These are phyloP conservation scores for Allium sativum DNA, from an alignment of 106 monocot genomes.

Conservation along the genomic window DNA sequence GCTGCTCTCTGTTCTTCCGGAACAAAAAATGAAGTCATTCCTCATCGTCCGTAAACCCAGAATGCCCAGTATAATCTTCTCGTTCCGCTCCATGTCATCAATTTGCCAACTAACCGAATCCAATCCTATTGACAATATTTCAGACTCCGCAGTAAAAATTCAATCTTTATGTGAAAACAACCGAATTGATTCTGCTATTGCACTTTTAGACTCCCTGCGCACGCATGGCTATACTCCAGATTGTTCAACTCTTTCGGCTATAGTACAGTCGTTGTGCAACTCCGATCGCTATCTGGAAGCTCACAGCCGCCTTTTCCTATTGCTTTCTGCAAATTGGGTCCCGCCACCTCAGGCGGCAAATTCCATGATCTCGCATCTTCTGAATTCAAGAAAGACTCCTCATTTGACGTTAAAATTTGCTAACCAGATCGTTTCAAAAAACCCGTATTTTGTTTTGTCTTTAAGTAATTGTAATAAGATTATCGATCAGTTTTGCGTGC, in stretches of 20 bases:
- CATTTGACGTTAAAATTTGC: conserved; percentile 39
- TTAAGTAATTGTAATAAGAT: conserved; percentile 61
- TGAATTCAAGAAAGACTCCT: conserved; percentile 38
- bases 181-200: conserved; percentile 41
- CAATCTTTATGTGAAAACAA: conserved; percentile 11
- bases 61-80: background rate
- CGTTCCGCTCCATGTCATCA: background rate
- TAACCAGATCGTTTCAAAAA: conserved; percentile 16
- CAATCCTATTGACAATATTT: background rate
- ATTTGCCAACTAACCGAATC: background rate
- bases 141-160: background rate
- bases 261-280: conserved; percentile 58
- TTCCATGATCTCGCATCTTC: conserved; percentile 49
- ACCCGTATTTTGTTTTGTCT: conserved; percentile 42
- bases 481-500: conserved; percentile 37
- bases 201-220: conserved; percentile 52
- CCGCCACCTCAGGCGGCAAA: conserved; percentile 51
- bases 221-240: conserved; percentile 40
- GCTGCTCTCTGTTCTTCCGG: no score
- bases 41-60: background rate
- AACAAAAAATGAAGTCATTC: background rate
- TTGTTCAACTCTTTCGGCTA: conserved; percentile 30
- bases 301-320: conserved; percentile 58
- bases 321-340: conserved; percentile 19
- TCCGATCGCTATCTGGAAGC: conserved; percentile 54